Percentiles rank a stretch among this genome's conserved stretches.
Evolutionary conservation across 768 basidiomycete genomes (phyloP).

Genomic region (Tulasnella sp.): DNA sequence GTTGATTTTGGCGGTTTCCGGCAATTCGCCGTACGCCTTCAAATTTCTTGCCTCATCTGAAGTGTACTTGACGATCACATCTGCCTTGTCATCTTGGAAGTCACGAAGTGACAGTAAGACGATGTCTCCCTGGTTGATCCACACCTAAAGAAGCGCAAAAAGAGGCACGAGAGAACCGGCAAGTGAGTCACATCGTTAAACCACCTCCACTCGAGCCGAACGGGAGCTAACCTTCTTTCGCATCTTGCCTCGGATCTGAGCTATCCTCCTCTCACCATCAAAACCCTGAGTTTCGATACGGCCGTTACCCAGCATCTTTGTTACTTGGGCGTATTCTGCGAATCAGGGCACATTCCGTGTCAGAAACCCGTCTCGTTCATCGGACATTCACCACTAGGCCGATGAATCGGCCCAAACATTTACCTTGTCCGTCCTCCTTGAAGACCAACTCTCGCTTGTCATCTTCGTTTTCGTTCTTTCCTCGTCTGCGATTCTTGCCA

Average conservation of each 20-base stretch:
- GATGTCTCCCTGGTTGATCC: conserved; percentile 99
- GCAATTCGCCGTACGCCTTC: conserved; percentile 87
- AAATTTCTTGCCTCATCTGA: conserved; percentile 85
- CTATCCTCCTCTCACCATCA: conserved; percentile 95
- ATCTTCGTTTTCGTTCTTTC: conserved; percentile 99
- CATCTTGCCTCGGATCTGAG: conserved; percentile 99
- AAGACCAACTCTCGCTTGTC: conserved; percentile 99
- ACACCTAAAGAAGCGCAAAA: conserved; percentile 58
- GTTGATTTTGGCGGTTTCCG: conserved; percentile 94
- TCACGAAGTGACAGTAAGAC: conserved; percentile 91
- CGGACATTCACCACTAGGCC: too few species aligned
- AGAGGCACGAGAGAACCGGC: not conserved
- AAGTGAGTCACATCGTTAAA: not conserved
- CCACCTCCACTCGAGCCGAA: not conserved
- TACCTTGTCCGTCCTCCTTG: conserved; percentile 91
- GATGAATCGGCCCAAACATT: conserved; percentile 29
- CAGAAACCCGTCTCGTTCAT: not conserved
- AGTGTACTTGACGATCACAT: conserved; percentile 99
- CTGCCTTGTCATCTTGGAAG: conserved; percentile 99
- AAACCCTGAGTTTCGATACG: conserved; percentile 95
- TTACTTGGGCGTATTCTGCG: conserved; percentile 92
- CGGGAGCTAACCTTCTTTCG: conserved; percentile 79
- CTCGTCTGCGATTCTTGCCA: conserved; percentile 98
- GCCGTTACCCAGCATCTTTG: conserved; percentile 98
- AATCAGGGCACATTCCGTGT: not conserved